Base-by-base conservation (phyloP, 306 rosid species). In the Cicer chorassanicum region DNA sequence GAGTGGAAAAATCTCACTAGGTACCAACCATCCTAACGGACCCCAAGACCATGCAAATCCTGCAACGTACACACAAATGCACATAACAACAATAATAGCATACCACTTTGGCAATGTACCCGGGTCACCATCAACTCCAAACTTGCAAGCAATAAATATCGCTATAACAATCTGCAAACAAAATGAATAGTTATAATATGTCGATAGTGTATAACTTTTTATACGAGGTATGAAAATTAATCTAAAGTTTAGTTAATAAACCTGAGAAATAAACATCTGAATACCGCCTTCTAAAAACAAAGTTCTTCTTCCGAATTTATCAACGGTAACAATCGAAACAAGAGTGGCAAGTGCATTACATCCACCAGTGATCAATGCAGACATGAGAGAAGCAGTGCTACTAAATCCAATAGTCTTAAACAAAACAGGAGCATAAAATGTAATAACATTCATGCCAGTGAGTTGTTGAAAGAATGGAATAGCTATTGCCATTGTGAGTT, bases 31-130 rank as follows among this genome's bases (percentile, higher is more conserved):
- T 1, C 65, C 65, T 3, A 55, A 12, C 2, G 62, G 62, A 55
- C 62, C 62, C 62, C 62, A 55, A 1, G 62, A 55, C 62, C 62
- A 55, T 8, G 62, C 62, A 9, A 55, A 55, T 19, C 38, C 62
- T 18, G 62, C 62, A 2, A 55, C 62, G 6, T 55, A 55, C 12
- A 55, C 12, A 24, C 62, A 55, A 55, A 55, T 55, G 2, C 24
- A 19, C 4, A 29, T 5, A 4, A 59, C 65, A 34, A 59, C 65
- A 13, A 59, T 7, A 8, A 29, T 59, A 29, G 65, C 65, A 34
- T 59, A 59, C 65, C 65, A 59, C 6, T 59, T 29, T 12, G 65
- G 65, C 12, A 59, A 18, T 5, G 12, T 9, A 34, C 43, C 43
- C 0, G 65, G 65, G 18, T 59, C 39, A 5, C 65, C 65, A 59